These are phyloP conservation scores for Mycena maculata DNA, from an alignment of 768 basidiomycete species.

Conservation along the genomic window DNA sequence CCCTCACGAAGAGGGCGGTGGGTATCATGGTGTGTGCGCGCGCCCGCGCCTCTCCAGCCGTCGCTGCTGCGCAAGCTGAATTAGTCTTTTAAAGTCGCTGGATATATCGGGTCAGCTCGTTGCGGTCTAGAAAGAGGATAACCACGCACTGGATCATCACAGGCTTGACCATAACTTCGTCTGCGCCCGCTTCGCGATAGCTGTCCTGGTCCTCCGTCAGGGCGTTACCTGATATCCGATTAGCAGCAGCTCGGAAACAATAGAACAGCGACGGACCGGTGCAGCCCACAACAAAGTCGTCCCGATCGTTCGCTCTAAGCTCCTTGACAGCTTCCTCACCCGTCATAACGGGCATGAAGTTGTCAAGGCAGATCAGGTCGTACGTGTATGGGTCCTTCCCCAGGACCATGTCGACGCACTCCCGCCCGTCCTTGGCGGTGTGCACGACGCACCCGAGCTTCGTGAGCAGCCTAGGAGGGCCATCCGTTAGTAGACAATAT, in stretches of 20 bases:
- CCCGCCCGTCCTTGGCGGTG: conserved; percentile 51
- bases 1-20: neutral
- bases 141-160: conserved; percentile 36
- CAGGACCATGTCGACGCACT: conserved; percentile 50
- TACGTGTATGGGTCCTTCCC: conserved; percentile 37
- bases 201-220: conserved; percentile 46
- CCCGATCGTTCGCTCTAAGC: conserved; percentile 44
- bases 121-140: neutral
- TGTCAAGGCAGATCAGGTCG: conserved; percentile 53
- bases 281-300: conserved; percentile 48
- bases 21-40: neutral
- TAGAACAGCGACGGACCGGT: conserved; percentile 21
- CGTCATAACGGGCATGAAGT: conserved; percentile 48
- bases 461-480: conserved; percentile 41
- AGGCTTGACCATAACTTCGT: conserved; percentile 39
- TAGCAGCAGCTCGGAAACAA: neutral
- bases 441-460: conserved; percentile 52
- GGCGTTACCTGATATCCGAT: conserved; percentile 29
- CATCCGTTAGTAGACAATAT: neutral
- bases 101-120: neutral
- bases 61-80: conserved; percentile 31
- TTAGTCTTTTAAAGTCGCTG: conserved; percentile 33
- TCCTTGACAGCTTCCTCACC: conserved; percentile 50
- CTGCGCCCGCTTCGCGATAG: conserved; percentile 40
- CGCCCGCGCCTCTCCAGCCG: conserved; percentile 19